These are phyloP conservation scores for Hypoxylon sp. DNA, from an alignment of 2,329 filamentous ascomycete species.

Conservation along the genomic window DNA sequence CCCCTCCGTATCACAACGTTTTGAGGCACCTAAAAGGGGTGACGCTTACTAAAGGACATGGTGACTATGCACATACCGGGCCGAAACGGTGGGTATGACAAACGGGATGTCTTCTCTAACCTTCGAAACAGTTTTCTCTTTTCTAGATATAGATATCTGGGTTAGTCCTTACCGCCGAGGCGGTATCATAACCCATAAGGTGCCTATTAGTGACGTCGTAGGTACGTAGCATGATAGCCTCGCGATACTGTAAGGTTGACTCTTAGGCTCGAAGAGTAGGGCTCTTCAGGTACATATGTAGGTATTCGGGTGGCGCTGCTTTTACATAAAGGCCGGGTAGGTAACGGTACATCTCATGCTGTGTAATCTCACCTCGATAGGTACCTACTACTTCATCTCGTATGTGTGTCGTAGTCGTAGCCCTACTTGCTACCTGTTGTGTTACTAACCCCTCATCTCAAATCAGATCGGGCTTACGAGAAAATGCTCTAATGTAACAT, in stretches of 20 bases:
- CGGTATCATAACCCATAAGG: not conserved
- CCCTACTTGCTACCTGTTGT: conserved; percentile 15
- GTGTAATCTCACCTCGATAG: conserved; percentile 22
- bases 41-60: conserved; percentile 17
- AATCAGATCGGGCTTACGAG: conserved; percentile 20
- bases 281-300: too few species aligned
- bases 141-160: conserved; percentile 1
- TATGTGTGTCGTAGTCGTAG: conserved; percentile 30
- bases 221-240: conserved; percentile 5
- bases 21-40: not conserved
- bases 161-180: not conserved
- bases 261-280: conserved; percentile 18
- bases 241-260: not conserved
- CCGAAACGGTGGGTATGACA: conserved; percentile 29
- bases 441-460: conserved; percentile 27
- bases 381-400: not conserved
- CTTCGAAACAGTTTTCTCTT: conserved; percentile 5
- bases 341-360: conserved; percentile 20
- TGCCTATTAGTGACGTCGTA: conserved; percentile 3
- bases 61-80: conserved; percentile 10
- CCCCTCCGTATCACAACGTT: not conserved
- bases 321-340: conserved; percentile 8
- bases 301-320: conserved; percentile 30
- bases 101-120: conserved; percentile 11
- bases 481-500: not conserved